Evolutionary conservation across 2,329 filamentous ascomycete species (phyloP).

Genomic region (Metarhizium rileyi): DNA sequence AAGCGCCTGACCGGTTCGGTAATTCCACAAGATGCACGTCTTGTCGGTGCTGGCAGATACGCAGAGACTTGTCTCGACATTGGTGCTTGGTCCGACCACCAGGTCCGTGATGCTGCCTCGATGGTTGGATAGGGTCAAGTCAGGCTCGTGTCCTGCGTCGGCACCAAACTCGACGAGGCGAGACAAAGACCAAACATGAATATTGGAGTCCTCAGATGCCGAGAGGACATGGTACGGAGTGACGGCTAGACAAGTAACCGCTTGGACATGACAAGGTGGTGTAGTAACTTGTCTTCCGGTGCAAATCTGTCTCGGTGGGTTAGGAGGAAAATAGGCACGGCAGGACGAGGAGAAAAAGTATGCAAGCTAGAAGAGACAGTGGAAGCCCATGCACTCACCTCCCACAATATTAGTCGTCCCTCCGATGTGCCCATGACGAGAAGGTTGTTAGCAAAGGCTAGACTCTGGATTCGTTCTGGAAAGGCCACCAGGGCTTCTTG

Average conservation of each 20-base stretch:
- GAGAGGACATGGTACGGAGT: constrained; percentile 66
- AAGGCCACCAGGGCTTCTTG: constrained; percentile 87
- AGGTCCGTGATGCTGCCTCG: constrained; percentile 62
- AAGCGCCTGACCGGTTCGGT: constrained; percentile 64
- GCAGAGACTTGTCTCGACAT: constrained; percentile 65
- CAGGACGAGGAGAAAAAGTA: constrained; percentile 11
- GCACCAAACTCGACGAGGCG: constrained; percentile 55
- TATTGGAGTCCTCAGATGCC: constrained; percentile 75
- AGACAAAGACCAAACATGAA: constrained; percentile 84
- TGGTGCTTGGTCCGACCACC: constrained; percentile 53
- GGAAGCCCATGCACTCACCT: constrained; percentile 47
- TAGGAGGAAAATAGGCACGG: not conserved
- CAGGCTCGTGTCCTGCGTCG: constrained; percentile 53
- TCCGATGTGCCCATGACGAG: constrained; percentile 74
- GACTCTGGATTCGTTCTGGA: constrained; percentile 71
- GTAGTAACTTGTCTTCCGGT: constrained; percentile 71
- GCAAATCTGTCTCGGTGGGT: constrained; percentile 41
- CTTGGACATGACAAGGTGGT: constrained; percentile 67
- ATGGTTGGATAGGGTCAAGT: constrained; percentile 70
- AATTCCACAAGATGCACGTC: constrained; percentile 89
- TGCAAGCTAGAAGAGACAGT: too few species aligned
- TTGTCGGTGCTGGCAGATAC: constrained; percentile 79
- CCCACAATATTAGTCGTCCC: constrained; percentile 84
- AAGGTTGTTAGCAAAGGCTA: constrained; percentile 62
- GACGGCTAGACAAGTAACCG: constrained; percentile 65